Conservation (phyloP, 2,329 filamentous ascomycete species). For the Cylindrodendrum hubeiense region DNA sequence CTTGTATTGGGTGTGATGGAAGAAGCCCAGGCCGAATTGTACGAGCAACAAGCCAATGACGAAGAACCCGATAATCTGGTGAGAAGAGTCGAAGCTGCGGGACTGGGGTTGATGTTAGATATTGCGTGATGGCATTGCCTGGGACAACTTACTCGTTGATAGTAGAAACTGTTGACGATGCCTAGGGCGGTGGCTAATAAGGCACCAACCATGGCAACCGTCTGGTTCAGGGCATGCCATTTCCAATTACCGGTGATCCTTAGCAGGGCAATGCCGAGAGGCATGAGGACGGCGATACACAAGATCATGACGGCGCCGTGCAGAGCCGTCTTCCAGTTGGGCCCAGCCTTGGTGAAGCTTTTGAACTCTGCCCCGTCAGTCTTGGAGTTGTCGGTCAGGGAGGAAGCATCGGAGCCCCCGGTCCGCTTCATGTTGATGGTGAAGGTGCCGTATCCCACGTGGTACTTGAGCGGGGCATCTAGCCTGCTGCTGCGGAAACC, state of each 20-base stretch:
- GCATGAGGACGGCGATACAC: conserved; percentile 67
- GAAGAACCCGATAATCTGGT: conserved; percentile 71
- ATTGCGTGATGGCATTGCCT: not conserved
- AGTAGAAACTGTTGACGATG: conserved; percentile 63
- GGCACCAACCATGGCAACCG: conserved; percentile 60
- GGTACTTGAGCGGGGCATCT: conserved; percentile 62
- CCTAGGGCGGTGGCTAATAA: conserved; percentile 65
- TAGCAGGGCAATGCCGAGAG: conserved; percentile 66
- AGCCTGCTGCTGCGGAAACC: conserved; percentile 56
- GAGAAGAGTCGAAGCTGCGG: conserved; percentile 63
- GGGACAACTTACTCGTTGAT: conserved; percentile 64
- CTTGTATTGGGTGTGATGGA: conserved; percentile 68
- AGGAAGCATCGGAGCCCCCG: conserved; percentile 58
- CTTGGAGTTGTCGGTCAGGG: conserved; percentile 49
- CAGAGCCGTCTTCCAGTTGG: conserved; percentile 55
- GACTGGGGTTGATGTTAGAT: conserved; percentile 54
- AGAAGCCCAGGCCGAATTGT: conserved; percentile 66
- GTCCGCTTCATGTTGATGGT: conserved; percentile 67
- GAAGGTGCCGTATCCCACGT: conserved; percentile 67
- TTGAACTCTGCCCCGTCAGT: conserved; percentile 53
- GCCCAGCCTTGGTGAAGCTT: conserved; percentile 46
- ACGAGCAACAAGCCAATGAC: conserved; percentile 63
- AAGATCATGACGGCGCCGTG: conserved; percentile 68
- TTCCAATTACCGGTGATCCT: conserved; percentile 63
- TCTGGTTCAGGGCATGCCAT: conserved; percentile 68